These are phyloP conservation scores for Amphibolis antarctica DNA, from an alignment of 106 monocot genomes.

Conservation along the genomic window DNA sequence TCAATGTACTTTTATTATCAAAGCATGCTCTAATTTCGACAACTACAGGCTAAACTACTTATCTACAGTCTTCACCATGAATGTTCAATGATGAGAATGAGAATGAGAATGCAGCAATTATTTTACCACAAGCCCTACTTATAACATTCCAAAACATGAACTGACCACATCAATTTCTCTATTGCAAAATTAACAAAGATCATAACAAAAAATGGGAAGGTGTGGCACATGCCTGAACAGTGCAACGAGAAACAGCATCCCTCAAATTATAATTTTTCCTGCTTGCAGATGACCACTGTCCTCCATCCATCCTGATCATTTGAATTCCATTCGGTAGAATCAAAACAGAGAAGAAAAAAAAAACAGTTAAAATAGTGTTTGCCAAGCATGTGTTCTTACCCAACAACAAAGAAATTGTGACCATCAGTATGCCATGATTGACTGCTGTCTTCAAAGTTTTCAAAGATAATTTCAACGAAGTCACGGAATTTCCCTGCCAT, in stretches of 20 bases:
- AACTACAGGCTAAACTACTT: no score
- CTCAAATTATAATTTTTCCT: slow-evolving; percentile 36
- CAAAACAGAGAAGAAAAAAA: not conserved
- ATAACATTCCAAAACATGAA: no score
- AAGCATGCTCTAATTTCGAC: no score
- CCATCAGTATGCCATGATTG: slow-evolving; percentile 67
- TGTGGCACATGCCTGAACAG: slow-evolving; percentile 33
- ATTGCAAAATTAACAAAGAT: no score
- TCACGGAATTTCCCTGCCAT: slow-evolving; percentile 54
- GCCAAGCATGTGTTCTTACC: slow-evolving; percentile 14
- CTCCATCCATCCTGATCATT: slow-evolving; percentile 48
- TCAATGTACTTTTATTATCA: no score
- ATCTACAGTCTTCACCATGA: no score
- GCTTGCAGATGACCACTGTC: slow-evolving; percentile 40
- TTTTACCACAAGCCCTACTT: no score
- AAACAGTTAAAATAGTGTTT: not conserved
- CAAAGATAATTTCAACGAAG: slow-evolving; percentile 52
- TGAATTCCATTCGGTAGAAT: not conserved
- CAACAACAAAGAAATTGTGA: slow-evolving; percentile 52
- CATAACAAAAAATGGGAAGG: not conserved
- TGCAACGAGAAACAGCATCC: slow-evolving; percentile 42
- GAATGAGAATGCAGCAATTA: no score
- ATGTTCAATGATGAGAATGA: no score
- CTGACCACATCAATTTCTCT: no score
- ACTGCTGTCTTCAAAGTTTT: slow-evolving; percentile 45